Percentiles rank a stretch among this genome's conserved stretches.
These are phyloP conservation scores for Zea luxurians DNA, from an alignment of 176 grass and related monocot species.

Conservation along the genomic window DNA sequence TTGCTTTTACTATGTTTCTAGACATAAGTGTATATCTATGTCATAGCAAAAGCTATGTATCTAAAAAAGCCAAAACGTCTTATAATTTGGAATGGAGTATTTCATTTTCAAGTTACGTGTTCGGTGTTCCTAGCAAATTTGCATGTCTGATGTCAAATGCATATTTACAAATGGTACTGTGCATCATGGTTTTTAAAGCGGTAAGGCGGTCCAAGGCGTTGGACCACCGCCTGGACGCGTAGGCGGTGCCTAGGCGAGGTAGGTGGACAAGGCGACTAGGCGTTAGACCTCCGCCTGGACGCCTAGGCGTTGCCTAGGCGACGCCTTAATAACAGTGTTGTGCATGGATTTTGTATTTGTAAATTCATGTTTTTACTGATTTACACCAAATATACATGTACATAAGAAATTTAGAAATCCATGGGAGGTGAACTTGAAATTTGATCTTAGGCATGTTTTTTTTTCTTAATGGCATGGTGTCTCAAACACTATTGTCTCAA, in stretches of 20 bases:
- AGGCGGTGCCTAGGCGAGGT: too few relatives aligned
- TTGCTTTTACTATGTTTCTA: too few relatives aligned
- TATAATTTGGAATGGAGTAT: neutral
- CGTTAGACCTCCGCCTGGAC: too few relatives aligned
- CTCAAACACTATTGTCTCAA: neutral
- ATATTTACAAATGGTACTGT: conserved; percentile 1
- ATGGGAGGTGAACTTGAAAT: neutral
- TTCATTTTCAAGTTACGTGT: conserved; percentile 1
- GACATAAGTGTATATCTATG: neutral
- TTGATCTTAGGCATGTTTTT: conserved; percentile 11
- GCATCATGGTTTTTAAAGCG: neutral
- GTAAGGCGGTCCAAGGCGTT: too few relatives aligned
- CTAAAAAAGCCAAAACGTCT: neutral
- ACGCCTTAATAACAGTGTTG: too few relatives aligned
- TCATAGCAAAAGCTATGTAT: neutral
- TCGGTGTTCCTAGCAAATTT: neutral
- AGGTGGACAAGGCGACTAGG: too few relatives aligned
- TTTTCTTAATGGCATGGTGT: neutral
- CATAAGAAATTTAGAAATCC: neutral
- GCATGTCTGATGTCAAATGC: neutral
- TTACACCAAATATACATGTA: neutral
- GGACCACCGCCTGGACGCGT: too few relatives aligned
- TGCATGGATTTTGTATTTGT: conserved; percentile 7
- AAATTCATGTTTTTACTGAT: neutral
- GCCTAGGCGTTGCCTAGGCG: too few relatives aligned